Percentiles rank a stretch among this genome's conserved stretches.
Conservation (phyloP, 2,329 filamentous ascomycete genomes). For the Chaetomium globosum region DNA sequence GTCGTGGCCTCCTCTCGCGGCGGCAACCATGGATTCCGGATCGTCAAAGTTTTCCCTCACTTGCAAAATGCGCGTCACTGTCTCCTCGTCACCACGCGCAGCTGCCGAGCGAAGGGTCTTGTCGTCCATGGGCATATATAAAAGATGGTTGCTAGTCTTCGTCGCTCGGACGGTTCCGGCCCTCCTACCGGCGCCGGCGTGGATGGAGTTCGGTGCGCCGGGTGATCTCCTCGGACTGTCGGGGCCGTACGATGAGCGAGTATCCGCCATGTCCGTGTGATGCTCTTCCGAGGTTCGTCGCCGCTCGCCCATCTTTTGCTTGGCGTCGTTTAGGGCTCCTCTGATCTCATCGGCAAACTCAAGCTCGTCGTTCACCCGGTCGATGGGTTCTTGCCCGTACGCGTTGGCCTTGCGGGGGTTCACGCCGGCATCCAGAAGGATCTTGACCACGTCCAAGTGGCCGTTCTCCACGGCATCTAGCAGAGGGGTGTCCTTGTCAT, state of each 20-base stretch:
- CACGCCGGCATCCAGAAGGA: conserved; percentile 82
- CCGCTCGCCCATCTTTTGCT: conserved; percentile 57
- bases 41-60: conserved; percentile 68
- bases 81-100: conserved; percentile 63
- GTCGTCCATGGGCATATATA: conserved; percentile 66
- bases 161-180: conserved; percentile 60
- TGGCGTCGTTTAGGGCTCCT: conserved; percentile 63
- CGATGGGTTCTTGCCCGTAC: conserved; percentile 88
- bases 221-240: conserved; percentile 64
- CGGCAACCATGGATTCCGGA: conserved; percentile 84
- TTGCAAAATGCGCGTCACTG: conserved; percentile 62
- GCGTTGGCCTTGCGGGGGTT: conserved; percentile 90
- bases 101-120: conserved; percentile 64
- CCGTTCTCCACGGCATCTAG: conserved; percentile 97
- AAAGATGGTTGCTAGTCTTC: conserved; percentile 65
- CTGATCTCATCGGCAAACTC: conserved; percentile 83
- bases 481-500: conserved; percentile 88
- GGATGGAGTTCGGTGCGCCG: conserved; percentile 43
- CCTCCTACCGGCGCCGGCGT: conserved; percentile 50
- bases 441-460: conserved; percentile 82
- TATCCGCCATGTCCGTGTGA: conserved; percentile 53
- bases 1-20: conserved; percentile 88
- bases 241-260: conserved; percentile 56
- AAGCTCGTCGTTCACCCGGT: conserved; percentile 73
- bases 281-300: conserved; percentile 63